Evolutionary conservation across 2,329 filamentous ascomycete species (phyloP), one percentile per base, ranked within the genome.

Genomic region (Metarhizium humberi): DNA sequence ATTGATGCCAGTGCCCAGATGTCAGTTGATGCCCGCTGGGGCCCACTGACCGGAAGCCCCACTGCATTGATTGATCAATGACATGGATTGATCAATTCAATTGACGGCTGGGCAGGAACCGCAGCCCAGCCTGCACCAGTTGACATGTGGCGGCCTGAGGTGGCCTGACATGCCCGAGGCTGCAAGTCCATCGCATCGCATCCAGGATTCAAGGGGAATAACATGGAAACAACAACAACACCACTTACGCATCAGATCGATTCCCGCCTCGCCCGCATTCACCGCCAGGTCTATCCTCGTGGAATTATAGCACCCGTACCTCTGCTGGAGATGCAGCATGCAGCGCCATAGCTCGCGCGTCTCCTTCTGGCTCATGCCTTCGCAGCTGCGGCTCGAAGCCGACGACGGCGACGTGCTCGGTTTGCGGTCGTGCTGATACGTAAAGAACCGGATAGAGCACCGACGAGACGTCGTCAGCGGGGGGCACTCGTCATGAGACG

Each of bases 261-360:
- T 53, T 13, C 67, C 72, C 8, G 69, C 62, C 4, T 75, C 70
- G 25, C 71, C 71, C 0, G 73, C 72, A 46, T 70, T 70, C 14
- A 76, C 63, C 0, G 76, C 76, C 46, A 77, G 67, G 51, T 75
- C 73, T 62, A 78, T 77, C 36, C 76, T 65, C 14, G 75, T 73
- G 18, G 75, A 78, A 32, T 73, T 76, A 59, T 78, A 78, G 64
- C 76, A 78, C 6, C 72, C 72, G 53, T 75, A 78, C 5, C 65
- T 69, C 57, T 69, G 66, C 62, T 78, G 76, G 8, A 78, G 66
- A 50, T 73, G 70, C 2, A 78, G 68, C 76, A 78, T 78, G 59
- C 75, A 75, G 51, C 67, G 63, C 76, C 76, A 78, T 3, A 78
- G 62, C 40, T 72, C 69, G 20, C 68, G 65, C 4, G 70, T 74